These are phyloP conservation scores for Corymbia calophylla DNA, from an alignment of 441 rosid genomes.

Conservation along the genomic window DNA sequence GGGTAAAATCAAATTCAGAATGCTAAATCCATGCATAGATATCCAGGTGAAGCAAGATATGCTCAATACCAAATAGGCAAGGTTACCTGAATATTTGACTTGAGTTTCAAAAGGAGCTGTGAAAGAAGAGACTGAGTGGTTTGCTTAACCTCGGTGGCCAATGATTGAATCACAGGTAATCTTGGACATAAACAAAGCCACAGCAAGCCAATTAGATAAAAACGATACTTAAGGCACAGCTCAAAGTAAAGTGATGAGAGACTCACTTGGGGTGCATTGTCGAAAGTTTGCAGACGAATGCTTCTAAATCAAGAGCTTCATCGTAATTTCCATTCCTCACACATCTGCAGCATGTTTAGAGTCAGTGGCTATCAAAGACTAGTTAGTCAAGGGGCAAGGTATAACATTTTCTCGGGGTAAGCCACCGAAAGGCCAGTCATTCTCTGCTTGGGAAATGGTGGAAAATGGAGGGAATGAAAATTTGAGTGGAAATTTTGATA, in stretches of 20 bases:
- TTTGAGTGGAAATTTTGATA: neutral
- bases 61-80: conserved; percentile 4
- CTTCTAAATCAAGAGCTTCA: conserved; percentile 95
- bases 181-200: conserved; percentile 24
- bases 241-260: neutral
- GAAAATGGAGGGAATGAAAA: neutral
- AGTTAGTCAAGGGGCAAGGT: neutral
- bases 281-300: conserved; percentile 77
- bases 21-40: neutral
- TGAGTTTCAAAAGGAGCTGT: conserved; percentile 88
- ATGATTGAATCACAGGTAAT: conserved; percentile 82
- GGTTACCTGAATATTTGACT: conserved; percentile 84
- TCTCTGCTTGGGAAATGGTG: neutral
- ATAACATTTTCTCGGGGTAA: neutral
- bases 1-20: neutral
- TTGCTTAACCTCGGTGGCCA: conserved; percentile 81
- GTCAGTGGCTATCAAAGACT: neutral
- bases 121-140: conserved; percentile 94
- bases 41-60: neutral
- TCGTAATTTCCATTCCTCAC: conserved; percentile 94
- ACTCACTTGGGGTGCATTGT: conserved; percentile 98
- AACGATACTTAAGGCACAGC: conserved; percentile 1
- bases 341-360: conserved; percentile 46
- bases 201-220: conserved; percentile 12
- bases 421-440: neutral